These are phyloP conservation scores for Graphiopsis chlorocephala DNA, from an alignment of 2,329 filamentous ascomycete genomes.

Conservation along the genomic window DNA sequence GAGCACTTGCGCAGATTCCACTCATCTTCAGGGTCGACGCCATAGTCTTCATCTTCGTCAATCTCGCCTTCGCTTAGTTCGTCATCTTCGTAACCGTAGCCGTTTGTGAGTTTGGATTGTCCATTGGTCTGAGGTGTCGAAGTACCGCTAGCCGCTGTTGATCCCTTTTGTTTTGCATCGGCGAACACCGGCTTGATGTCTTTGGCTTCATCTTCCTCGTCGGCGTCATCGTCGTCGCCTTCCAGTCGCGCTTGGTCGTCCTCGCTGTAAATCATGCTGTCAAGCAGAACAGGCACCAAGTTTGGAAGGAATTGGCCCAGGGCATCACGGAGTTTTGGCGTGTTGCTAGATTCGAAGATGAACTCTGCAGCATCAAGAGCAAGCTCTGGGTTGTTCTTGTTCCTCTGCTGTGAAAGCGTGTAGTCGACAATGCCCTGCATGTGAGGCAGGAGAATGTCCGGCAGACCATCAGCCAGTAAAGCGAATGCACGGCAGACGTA, in stretches of 20 bases:
- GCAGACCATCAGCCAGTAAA: slow-evolving; percentile 82
- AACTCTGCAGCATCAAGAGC: slow-evolving; percentile 96
- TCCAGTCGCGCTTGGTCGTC: slow-evolving; percentile 87
- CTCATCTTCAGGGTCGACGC: slow-evolving; percentile 76
- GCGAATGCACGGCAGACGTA: slow-evolving; percentile 94
- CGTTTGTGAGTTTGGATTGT: slow-evolving; percentile 46
- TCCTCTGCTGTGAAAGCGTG: slow-evolving; percentile 84
- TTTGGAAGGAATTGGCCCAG: slow-evolving; percentile 75
- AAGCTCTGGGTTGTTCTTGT: slow-evolving; percentile 77
- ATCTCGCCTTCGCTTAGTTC: slow-evolving; percentile 87
- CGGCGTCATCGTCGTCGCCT: slow-evolving; percentile 76
- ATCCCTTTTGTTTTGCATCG: slow-evolving; percentile 56
- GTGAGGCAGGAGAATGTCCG: slow-evolving; percentile 86
- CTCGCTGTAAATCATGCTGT: slow-evolving; percentile 94
- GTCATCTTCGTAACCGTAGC: slow-evolving; percentile 53
- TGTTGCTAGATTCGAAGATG: slow-evolving; percentile 91
- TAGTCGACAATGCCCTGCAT: slow-evolving; percentile 87
- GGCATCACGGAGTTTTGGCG: slow-evolving; percentile 71
- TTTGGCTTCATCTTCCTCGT: slow-evolving; percentile 82
- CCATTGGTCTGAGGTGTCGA: slow-evolving; percentile 48
- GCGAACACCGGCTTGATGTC: slow-evolving; percentile 94
- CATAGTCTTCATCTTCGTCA: slow-evolving; percentile 68
- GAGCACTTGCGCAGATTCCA: slow-evolving; percentile 98
- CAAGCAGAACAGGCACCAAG: slow-evolving; percentile 85
- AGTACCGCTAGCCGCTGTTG: slow-evolving; percentile 48